These are phyloP conservation scores for Brettanomyces anomalus DNA, from an alignment of 805 yeast genomes.

Conservation along the genomic window DNA sequence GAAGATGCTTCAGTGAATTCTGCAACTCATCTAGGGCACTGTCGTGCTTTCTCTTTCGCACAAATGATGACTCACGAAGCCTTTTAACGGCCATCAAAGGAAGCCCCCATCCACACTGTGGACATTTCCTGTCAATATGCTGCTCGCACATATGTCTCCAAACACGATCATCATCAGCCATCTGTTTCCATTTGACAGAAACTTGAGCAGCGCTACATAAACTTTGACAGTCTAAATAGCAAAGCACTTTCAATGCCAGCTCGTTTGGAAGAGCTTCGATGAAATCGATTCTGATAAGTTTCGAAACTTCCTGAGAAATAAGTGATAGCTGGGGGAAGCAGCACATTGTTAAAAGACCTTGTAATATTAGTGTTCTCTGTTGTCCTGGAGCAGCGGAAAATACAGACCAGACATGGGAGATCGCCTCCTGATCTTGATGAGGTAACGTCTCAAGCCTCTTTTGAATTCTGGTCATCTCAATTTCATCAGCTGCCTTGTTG, in stretches of 20 bases:
- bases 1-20: conserved; percentile 10
- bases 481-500: conserved; percentile 57
- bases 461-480: conserved; percentile 58
- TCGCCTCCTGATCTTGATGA: conserved; percentile 63
- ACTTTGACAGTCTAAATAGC: conserved; percentile 89
- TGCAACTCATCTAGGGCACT: conserved; percentile 8
- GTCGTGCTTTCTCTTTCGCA: conserved; percentile 16
- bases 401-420: conserved; percentile 75
- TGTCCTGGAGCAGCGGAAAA: conserved; percentile 66
- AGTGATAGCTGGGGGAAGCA: conserved; percentile 93
- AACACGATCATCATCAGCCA: conserved; percentile 94
- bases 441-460: conserved; percentile 48
- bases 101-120: conserved; percentile 98
- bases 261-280: conserved; percentile 80
- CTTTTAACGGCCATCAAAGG: conserved; percentile 87
- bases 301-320: conserved; percentile 69
- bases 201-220: conserved; percentile 92
- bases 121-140: conserved; percentile 95
- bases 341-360: conserved; percentile 81
- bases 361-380: conserved; percentile 66
- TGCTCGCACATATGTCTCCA: conserved; percentile 99
- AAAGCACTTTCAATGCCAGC: conserved; percentile 71
- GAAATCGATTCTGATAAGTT: conserved; percentile 81
- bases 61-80: conserved; percentile 21
- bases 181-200: conserved; percentile 70